Conservation (phyloP, 2,329 filamentous ascomycete species). For the Xylaria sp. region DNA sequence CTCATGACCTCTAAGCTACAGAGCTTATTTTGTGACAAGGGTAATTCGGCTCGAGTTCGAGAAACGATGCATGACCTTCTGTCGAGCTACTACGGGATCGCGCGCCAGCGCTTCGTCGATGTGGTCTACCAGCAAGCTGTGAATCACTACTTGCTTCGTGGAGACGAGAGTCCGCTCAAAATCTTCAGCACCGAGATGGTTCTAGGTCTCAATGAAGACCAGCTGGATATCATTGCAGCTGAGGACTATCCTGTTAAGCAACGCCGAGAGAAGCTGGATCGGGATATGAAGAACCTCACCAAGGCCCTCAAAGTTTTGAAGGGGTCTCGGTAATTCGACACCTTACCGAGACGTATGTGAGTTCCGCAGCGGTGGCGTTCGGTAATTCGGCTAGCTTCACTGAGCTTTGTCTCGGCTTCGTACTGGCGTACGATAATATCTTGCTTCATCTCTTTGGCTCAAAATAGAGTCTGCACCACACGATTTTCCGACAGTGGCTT, state of each 20-base stretch:
- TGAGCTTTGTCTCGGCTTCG: neutral
- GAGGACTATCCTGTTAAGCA: constrained; percentile 60
- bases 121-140: constrained; percentile 68
- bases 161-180: constrained; percentile 61
- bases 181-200: constrained; percentile 65
- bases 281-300: constrained; percentile 59
- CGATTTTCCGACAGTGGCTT: neutral
- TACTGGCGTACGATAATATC: neutral
- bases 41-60: constrained; percentile 51
- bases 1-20: constrained; percentile 41
- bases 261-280: constrained; percentile 56
- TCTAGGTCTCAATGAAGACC: constrained; percentile 56
- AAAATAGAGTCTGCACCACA: neutral
- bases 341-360: neutral
- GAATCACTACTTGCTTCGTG: constrained; percentile 63
- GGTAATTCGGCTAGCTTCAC: constrained; percentile 12
- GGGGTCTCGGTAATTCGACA: constrained; percentile 38
- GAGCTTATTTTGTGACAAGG: constrained; percentile 45
- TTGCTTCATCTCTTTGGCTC: neutral
- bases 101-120: constrained; percentile 71
- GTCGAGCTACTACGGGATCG: constrained; percentile 70
- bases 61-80: constrained; percentile 68
- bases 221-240: constrained; percentile 67
- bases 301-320: constrained; percentile 49
- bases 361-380: neutral